A percentile compares a stretch with the other conserved stretches of the same genome.
These are phyloP conservation scores for Eimeria nieschulzi DNA, from an alignment of 169 alveolate genomes.

Conservation along the genomic window DNA sequence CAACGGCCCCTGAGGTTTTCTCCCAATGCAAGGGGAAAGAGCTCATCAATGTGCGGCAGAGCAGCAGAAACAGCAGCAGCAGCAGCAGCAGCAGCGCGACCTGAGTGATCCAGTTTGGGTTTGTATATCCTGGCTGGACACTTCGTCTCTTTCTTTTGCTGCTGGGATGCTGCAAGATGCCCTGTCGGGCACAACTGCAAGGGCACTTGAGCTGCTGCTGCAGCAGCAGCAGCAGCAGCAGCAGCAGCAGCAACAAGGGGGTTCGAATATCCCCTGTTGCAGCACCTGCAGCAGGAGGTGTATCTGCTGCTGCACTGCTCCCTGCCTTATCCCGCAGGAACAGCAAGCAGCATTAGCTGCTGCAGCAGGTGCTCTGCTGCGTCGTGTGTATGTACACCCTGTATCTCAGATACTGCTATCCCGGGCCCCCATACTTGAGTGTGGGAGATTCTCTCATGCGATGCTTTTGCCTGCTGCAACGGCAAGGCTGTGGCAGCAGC, in stretches of 20 bases:
- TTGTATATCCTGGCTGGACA: background rate
- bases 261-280: background rate
- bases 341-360: constrained; percentile 48
- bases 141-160: background rate
- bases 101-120: background rate
- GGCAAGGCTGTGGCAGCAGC: constrained; percentile 39
- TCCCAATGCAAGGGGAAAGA: background rate
- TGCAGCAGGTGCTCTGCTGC: constrained; percentile 31
- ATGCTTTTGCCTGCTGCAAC: constrained; percentile 41
- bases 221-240: constrained; percentile 40
- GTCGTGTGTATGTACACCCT: constrained; percentile 31
- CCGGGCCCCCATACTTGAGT: background rate
- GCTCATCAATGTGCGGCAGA: background rate
- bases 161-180: background rate
- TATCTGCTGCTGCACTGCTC: constrained; percentile 30
- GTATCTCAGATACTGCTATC: constrained; percentile 8
- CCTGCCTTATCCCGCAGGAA: constrained; percentile 11
- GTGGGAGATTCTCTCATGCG: background rate
- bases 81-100: constrained; percentile 18
- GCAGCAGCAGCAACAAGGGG: constrained; percentile 7
- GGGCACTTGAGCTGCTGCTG: constrained; percentile 33
- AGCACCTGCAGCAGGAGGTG: constrained; percentile 2
- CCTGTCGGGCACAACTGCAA: background rate
- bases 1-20: background rate
- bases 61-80: background rate